Base-by-base conservation (phyloP, 371 early-diverging fungal species). In the Syncephalastrum monosporum region DNA sequence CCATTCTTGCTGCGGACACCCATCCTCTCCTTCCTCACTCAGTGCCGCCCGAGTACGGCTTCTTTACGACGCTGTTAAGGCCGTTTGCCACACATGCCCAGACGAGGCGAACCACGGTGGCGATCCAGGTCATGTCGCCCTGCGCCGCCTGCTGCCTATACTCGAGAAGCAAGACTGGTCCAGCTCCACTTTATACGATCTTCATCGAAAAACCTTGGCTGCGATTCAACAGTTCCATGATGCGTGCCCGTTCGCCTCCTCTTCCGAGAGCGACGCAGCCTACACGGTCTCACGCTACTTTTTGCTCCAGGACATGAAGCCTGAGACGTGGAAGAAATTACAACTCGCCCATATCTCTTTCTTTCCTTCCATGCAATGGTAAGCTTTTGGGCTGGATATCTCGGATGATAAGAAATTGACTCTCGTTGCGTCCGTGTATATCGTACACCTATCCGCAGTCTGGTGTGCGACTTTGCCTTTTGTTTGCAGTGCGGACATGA, bases 271-370 rank as follows among this genome's bases (percentile, higher is more conserved):
- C 29, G 29, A 29, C 29, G 7, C 29, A 29, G 29, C 29, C 3
- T 29, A 29, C 29, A 29, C 29, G 29, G 7, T 29, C 29, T 29
- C 29, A 29, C 29, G 29, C 29, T 29, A 29, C 7, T 29, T 86
- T 12, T 48, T 81, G n/a, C 55, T 77, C 38, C 54, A 87, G 12
- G 90, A 88, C 47, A 65, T 77, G 54, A 63, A 75, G 33, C 82
- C 85, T 3, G 85, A 84, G 19, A 72, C 75, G 10, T 89, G 88
- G 88, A 81, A 74, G 57, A 79, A 81, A 46, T 67, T 89, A 3
- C 90, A 89, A 55, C 88, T 89, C 68, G 60, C 74, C 47, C 86
- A 87, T 60, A 82, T 89, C 43, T 60, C 59, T 25, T 74, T 74
- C 29, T 87, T 78, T 58, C 82, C 82, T 44, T 64, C 67, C 47